These are phyloP conservation scores for Heritiera littoralis DNA, from an alignment of 345 rosid genomes.

Conservation along the genomic window DNA sequence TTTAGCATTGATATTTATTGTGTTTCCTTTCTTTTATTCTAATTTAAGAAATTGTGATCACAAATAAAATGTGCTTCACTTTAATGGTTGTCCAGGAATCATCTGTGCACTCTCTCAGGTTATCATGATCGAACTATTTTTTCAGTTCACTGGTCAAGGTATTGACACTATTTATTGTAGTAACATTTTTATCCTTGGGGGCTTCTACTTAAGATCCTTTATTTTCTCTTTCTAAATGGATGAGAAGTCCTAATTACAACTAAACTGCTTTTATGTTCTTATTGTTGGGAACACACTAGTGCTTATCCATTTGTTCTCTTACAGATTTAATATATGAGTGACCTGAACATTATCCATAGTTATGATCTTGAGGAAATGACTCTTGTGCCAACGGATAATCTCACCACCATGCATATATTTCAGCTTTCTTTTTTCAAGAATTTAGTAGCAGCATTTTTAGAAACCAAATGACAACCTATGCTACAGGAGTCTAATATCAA, in stretches of 20 bases:
- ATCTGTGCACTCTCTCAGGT: slow-evolving; percentile 79
- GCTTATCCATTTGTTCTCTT: background rate
- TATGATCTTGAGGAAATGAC: background rate
- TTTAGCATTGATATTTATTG: background rate
- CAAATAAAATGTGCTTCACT: slow-evolving; percentile 5
- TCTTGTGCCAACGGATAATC: background rate
- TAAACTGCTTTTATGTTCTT: background rate
- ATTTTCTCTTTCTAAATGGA: background rate
- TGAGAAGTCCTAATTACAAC: background rate
- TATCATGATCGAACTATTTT: slow-evolving; percentile 93
- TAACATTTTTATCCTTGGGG: background rate
- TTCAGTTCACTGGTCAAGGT: slow-evolving; percentile 99
- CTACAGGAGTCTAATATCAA: background rate
- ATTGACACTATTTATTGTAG: slow-evolving; percentile 18
- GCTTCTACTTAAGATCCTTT: background rate
- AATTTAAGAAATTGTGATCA: background rate
- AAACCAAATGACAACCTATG: background rate
- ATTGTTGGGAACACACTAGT: background rate
- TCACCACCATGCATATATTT: background rate
- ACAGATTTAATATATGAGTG: background rate
- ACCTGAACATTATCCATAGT: background rate
- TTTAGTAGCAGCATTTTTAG: background rate
- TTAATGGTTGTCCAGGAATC: slow-evolving; percentile 61
- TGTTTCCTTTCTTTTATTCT: background rate
- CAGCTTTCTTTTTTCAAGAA: background rate